Conservation (phyloP, 768 basidiomycete species). For the Psilocybe cyanescens region DNA sequence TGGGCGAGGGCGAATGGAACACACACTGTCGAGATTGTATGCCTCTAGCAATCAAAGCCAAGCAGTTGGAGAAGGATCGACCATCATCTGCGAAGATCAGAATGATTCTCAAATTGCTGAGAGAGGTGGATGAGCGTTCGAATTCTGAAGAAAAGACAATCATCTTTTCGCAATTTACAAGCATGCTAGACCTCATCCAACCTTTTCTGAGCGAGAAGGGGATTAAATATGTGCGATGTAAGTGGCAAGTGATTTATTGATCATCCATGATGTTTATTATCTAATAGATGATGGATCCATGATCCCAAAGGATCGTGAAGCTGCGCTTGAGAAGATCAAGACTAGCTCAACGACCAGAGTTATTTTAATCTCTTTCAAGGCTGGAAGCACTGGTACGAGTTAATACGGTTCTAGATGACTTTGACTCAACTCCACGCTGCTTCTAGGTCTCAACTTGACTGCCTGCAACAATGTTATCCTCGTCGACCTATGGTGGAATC, state of each 20-base stretch:
- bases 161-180: conserved; percentile 93
- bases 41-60: conserved; percentile 51
- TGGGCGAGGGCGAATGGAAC: conserved; percentile 40
- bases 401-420: background rate
- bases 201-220: conserved; percentile 75
- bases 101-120: conserved; percentile 76
- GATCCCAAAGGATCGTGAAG: conserved; percentile 75
- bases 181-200: conserved; percentile 84
- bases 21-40: conserved; percentile 66
- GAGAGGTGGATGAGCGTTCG: conserved; percentile 61
- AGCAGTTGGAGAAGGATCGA: conserved; percentile 52
- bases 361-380: conserved; percentile 96
- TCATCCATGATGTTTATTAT: background rate
- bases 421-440: conserved; percentile 6
- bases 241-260: conserved; percentile 36
- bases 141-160: conserved; percentile 86
- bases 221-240: conserved; percentile 84
- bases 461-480: conserved; percentile 95
- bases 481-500: conserved; percentile 96
- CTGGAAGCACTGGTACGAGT: conserved; percentile 83
- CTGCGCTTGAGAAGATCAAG: conserved; percentile 73
- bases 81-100: conserved; percentile 87
- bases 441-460: conserved; percentile 82
- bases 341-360: conserved; percentile 60
- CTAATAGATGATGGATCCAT: conserved; percentile 86